Conservation (phyloP, 192 early-diverging fungal genomes). For the Coemansia sp. region DNA sequence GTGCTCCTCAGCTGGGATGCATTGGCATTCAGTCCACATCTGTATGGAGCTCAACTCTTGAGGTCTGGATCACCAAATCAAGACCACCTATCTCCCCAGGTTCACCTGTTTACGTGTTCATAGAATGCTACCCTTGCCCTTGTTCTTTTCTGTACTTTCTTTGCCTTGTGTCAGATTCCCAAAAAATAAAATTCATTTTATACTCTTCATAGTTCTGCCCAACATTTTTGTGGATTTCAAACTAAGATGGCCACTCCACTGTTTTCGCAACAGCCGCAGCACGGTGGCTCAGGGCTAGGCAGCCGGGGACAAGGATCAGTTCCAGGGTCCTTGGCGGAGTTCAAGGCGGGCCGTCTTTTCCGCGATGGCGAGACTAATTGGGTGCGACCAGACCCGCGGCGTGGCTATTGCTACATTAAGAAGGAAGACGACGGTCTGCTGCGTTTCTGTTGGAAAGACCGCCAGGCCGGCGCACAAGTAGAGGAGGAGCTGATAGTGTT, state of each 20-base stretch:
- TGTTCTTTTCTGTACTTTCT: no score
- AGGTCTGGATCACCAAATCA: no score
- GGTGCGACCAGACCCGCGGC: conserved; percentile 71
- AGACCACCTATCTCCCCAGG: no score
- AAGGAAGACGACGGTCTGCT: conserved; percentile 67
- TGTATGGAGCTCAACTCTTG: no score
- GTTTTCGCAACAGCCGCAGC: conserved; percentile 23
- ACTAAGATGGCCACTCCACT: conserved; percentile 27
- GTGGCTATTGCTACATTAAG: conserved; percentile 55
- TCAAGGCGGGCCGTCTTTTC: conserved; percentile 72
- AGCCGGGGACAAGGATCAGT: conserved; percentile 4
- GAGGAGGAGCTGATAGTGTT: conserved; percentile 73
- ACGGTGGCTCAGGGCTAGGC: conserved; percentile 1
- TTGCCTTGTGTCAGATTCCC: no score
- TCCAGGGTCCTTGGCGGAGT: conserved; percentile 49
- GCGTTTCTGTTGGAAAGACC: conserved; percentile 82
- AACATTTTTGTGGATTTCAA: no score
- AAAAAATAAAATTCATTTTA: no score
- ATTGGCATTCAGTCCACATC: no score
- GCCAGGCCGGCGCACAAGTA: conserved; percentile 19
- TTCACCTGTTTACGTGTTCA: no score
- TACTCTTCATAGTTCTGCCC: no score
- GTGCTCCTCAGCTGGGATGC: no score
- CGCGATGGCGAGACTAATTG: conserved; percentile 63
- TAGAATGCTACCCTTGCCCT: no score